Base-by-base conservation (phyloP, 2,329 filamentous ascomycete genomes). In the Colletotrichum aenigma region DNA sequence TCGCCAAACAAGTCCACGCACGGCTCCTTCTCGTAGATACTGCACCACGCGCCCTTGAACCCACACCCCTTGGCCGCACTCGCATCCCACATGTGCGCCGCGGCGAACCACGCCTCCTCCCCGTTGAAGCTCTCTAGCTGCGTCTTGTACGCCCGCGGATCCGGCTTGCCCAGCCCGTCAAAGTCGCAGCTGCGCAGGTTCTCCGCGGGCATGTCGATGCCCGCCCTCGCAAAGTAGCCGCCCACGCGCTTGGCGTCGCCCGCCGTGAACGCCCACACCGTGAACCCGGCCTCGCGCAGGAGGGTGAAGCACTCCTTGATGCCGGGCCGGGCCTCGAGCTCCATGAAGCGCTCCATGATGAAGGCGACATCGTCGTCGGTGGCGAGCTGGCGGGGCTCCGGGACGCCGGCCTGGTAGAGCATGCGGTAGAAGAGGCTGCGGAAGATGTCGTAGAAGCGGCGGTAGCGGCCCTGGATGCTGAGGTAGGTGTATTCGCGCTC, bases 1-100 rank as follows among this genome's bases (percentile, higher is more conserved):
- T 86, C 81, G 1, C 84, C 87, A 83, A 90, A 91, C 0, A 92
- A 80, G 66, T 89, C 87, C 8, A 81, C 79, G 66, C 87, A 87
- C 7, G 85, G 81, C 78, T 91, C 89, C 71, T 87, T 86, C 79
- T 92, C 90, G 77, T 86, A 88, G 1, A 89, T 83, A 3, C 87
- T 85, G 77, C 88, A 89, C 80, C 90, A 92, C 0, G 90, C 89
- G 9, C 88, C 88, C 68, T 85, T 87, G 79, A 91, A 87, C 77
- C 89, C 89, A n/a, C 85, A 85, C 71, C 83, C 85, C 64, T 84
- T 85, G 10, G 90, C 90, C 5, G 89, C 88, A 21, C 86, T 85
- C 2, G 90, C 89, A 83, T 92, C 90, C 90, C 90, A 92, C 85
- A 89, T 88, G 81, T 92, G 90, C 26, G 89, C 90, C 2, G 90